These are phyloP conservation scores for Chionographis japonica DNA, from an alignment of 106 monocot species.

Conservation along the genomic window DNA sequence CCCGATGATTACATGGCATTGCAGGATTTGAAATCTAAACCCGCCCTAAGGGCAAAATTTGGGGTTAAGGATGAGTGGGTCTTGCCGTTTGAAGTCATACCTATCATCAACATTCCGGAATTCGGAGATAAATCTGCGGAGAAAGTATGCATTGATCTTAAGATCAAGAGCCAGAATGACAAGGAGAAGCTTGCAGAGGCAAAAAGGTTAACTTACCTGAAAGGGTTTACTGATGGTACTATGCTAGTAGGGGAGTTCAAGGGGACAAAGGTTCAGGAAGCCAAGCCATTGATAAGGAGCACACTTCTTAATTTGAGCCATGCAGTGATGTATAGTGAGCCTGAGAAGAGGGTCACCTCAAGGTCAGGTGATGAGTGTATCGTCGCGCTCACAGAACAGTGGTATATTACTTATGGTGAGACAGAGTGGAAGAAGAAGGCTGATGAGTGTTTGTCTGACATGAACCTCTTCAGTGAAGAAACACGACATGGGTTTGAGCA, in stretches of 20 bases:
- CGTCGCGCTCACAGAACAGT: slow-evolving; percentile 91
- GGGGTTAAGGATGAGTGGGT: slow-evolving; percentile 91
- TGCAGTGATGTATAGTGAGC: slow-evolving; percentile 87
- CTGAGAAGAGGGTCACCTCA: slow-evolving; percentile 85
- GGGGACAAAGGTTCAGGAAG: slow-evolving; percentile 81
- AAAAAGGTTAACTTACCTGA: slow-evolving; percentile 80
- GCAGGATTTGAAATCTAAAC: slow-evolving; percentile 81
- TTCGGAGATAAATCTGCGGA: slow-evolving; percentile 87
- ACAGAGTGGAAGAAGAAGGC: slow-evolving; percentile 68
- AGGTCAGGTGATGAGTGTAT: slow-evolving; percentile 94
- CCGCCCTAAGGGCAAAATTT: slow-evolving; percentile 66
- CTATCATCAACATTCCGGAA: slow-evolving; percentile 88
- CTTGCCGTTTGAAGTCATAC: slow-evolving; percentile 73
- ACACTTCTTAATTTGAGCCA: slow-evolving; percentile 51
- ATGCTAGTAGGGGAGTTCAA: slow-evolving; percentile 85
- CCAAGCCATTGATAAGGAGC: slow-evolving; percentile 67
- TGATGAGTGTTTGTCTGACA: slow-evolving; percentile 55
- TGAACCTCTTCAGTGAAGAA: slow-evolving; percentile 74
- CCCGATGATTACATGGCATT: slow-evolving; percentile 88
- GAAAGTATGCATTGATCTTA: slow-evolving; percentile 77
- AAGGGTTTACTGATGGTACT: slow-evolving; percentile 88
- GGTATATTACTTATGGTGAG: slow-evolving; percentile 94
- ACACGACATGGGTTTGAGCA: slow-evolving; percentile 78
- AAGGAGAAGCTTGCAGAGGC: slow-evolving; percentile 92
- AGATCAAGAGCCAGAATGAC: slow-evolving; percentile 94